phyloP scores from a whole-genome alignment of 768 basidiomycete genomes.

The Phylloporus scabripes region DNA sequence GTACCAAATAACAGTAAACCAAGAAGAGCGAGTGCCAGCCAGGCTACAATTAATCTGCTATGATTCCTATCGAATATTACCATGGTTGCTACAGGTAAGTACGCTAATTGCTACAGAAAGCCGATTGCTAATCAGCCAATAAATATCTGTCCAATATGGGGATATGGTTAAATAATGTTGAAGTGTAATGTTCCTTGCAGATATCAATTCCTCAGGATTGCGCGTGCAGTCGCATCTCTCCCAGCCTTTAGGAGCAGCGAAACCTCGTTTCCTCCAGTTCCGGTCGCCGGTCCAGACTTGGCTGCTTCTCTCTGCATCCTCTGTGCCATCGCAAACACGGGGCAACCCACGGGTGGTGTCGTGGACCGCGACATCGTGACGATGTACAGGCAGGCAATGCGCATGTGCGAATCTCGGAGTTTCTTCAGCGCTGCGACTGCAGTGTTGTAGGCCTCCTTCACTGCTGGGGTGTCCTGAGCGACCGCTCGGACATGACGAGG shows the following conservation, averaged over 20 bases:
- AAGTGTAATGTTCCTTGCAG: background rate
- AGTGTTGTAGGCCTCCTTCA: conserved; percentile 73
- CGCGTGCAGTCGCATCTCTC: conserved; percentile 76
- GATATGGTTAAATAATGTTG: conserved; percentile 13
- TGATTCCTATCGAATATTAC: background rate
- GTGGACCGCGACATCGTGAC: conserved; percentile 76
- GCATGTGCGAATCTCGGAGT: conserved; percentile 85
- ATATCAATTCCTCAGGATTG: conserved; percentile 40
- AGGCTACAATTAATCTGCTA: background rate
- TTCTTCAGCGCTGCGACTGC: conserved; percentile 75
- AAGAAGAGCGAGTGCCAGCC: background rate
- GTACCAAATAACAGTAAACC: background rate
- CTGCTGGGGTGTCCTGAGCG: conserved; percentile 49
- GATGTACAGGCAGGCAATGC: conserved; percentile 82
- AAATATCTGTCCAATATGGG: conserved; percentile 17
- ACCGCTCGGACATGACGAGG: conserved; percentile 60
- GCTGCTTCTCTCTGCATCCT: conserved; percentile 39
- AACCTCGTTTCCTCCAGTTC: conserved; percentile 88
- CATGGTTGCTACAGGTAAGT: conserved; percentile 20
- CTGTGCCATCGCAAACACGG: conserved; percentile 50
- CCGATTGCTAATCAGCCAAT: conserved; percentile 12
- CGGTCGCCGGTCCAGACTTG: conserved; percentile 53
- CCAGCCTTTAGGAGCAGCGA: conserved; percentile 81
- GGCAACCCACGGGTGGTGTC: conserved; percentile 42
- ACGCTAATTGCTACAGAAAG: conserved; percentile 14